phyloP scores from a whole-genome alignment of 2,329 filamentous ascomycete species.

The Coniosporium tulheliwenetii region DNA sequence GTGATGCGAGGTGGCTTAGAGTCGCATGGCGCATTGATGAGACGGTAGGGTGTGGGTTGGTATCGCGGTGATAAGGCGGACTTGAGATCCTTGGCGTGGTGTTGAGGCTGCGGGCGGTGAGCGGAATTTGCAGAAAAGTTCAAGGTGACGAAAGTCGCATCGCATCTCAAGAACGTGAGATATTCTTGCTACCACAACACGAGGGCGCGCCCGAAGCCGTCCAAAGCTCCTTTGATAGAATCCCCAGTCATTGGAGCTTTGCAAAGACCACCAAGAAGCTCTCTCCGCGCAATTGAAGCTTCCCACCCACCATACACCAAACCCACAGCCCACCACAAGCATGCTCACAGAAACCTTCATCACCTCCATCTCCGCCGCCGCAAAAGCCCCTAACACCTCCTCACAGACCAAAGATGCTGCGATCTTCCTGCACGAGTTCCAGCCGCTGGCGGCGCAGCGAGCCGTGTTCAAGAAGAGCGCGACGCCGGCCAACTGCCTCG shows the following conservation, averaged over 20 bases:
- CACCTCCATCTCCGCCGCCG: conserved; percentile 28
- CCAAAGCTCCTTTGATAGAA: too few species aligned
- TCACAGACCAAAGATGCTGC: conserved; percentile 58
- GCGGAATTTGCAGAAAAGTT: too few species aligned
- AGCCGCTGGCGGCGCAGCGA: conserved; percentile 61
- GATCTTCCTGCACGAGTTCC: conserved; percentile 72
- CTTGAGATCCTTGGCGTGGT: too few species aligned
- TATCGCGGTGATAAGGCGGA: not conserved
- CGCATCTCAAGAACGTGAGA: too few species aligned
- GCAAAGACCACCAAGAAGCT: too few species aligned
- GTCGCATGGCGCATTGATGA: not conserved
- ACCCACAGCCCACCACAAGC: not conserved
- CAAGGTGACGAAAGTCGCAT: too few species aligned
- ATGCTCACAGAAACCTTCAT: conserved; percentile 37
- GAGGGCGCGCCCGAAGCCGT: too few species aligned
- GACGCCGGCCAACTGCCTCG: conserved; percentile 61
- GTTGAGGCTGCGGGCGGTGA: too few species aligned
- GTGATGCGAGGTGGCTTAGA: not conserved
- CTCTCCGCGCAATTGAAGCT: too few species aligned
- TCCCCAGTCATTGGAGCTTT: too few species aligned
- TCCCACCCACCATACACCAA: too few species aligned
- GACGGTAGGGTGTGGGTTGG: not conserved
- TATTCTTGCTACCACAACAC: too few species aligned
- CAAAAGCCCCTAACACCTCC: conserved; percentile 26
- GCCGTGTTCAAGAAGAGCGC: conserved; percentile 85